Conservation (phyloP, 352 stramenopile species). For the Phytophthora sansomeana region DNA sequence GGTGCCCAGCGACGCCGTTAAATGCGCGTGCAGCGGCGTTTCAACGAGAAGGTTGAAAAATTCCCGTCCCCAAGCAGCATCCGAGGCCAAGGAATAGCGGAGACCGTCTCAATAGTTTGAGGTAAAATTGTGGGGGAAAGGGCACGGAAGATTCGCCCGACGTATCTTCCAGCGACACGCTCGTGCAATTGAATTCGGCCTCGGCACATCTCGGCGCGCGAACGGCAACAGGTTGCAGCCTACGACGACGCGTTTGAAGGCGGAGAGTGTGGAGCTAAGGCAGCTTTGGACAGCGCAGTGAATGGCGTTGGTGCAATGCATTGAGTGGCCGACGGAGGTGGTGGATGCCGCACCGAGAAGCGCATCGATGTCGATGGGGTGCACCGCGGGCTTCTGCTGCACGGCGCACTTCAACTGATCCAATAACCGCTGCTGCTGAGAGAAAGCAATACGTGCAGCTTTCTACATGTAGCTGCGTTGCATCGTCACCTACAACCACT, state of each 20-base stretch:
- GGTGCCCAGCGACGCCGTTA: conserved; percentile 10
- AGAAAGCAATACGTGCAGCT: too few species aligned
- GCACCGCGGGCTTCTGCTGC: conserved; percentile 2
- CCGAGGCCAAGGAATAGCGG: background rate
- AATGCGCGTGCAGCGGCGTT: conserved; percentile 4
- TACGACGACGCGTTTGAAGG: too few species aligned
- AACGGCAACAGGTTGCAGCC: too few species aligned
- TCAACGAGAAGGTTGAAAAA: conserved; percentile 17
- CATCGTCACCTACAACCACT: too few species aligned
- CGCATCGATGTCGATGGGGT: conserved; percentile 5
- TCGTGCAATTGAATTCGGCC: conserved; percentile 24
- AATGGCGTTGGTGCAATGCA: too few species aligned
- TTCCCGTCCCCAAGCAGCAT: background rate
- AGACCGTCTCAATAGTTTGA: conserved; percentile 26
- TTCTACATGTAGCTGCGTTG: too few species aligned
- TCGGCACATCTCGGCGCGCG: too few species aligned
- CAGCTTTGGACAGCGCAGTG: too few species aligned
- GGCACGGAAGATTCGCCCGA: conserved; percentile 16
- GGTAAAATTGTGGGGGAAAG: conserved; percentile 16
- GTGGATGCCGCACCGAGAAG: too few species aligned
- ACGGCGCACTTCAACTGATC: conserved; percentile 17
- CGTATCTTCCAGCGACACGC: conserved; percentile 20
- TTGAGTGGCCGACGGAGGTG: too few species aligned
- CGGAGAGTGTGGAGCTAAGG: too few species aligned
- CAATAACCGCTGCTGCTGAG: too few species aligned